Conservation (phyloP, 805 yeast genomes). For the Osmozyma mogii region DNA sequence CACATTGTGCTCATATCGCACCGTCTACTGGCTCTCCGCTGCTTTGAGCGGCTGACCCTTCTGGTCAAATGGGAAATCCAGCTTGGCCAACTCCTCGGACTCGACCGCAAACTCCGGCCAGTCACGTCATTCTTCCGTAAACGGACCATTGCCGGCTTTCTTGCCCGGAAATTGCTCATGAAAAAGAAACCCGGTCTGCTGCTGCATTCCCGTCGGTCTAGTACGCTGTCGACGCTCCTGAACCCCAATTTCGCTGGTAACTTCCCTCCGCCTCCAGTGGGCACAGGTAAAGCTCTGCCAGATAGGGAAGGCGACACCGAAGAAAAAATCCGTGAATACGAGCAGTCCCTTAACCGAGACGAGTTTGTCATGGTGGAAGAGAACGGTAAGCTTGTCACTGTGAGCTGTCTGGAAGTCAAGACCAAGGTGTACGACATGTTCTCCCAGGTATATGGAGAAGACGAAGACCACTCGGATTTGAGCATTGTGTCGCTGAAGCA, state of each 20-base stretch:
- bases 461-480: slow-evolving; percentile 3
- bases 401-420: slow-evolving; percentile 44
- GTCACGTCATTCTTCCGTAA: slow-evolving; percentile 56
- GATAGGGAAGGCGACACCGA: slow-evolving; percentile 2
- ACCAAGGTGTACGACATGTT: slow-evolving; percentile 22
- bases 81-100: slow-evolving; percentile 28
- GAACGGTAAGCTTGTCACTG: slow-evolving; percentile 41
- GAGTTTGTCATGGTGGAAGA: slow-evolving; percentile 49
- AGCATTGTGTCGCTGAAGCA: slow-evolving; percentile 46
- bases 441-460: slow-evolving; percentile 12
- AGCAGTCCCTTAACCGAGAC: slow-evolving; percentile 20
- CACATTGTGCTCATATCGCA: slow-evolving; percentile 48
- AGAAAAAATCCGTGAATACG: slow-evolving; percentile 5
- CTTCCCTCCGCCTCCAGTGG: slow-evolving; percentile 20
- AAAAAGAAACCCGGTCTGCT: slow-evolving; percentile 13
- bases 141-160: slow-evolving; percentile 41
- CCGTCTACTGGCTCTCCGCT: slow-evolving; percentile 42
- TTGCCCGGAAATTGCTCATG: slow-evolving; percentile 24
- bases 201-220: neutral
- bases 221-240: no score
- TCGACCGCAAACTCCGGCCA: slow-evolving; percentile 24
- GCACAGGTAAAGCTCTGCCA: slow-evolving; percentile 7
- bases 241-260: slow-evolving; percentile 24
- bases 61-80: slow-evolving; percentile 50
- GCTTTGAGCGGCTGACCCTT: slow-evolving; percentile 51